Evolutionary conservation across 192 early-diverging fungal genomes (phyloP).

Genomic region (Linnemannia schmuckeri): DNA sequence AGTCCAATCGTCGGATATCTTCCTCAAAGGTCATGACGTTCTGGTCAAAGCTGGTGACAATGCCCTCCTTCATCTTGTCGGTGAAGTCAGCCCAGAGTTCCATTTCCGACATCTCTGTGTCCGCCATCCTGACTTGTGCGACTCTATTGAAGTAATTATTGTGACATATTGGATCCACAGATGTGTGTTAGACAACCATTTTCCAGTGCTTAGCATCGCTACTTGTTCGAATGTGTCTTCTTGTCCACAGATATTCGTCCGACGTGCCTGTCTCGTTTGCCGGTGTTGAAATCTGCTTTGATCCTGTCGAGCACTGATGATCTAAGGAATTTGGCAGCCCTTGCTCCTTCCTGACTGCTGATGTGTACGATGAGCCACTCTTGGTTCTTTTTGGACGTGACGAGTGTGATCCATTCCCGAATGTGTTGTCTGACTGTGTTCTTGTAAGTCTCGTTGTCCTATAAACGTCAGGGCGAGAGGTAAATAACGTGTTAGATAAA

Average conservation of each 20-base stretch:
- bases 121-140: constrained; percentile 62
- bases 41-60: constrained; percentile 78
- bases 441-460: constrained; percentile 88
- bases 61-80: constrained; percentile 78
- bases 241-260: too few species aligned
- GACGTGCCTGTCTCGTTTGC: constrained; percentile 71
- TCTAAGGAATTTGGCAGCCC: constrained; percentile 71
- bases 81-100: constrained; percentile 83
- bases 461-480: neutral
- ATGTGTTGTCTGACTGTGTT: constrained; percentile 74
- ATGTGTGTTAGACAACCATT: neutral
- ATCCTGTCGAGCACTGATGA: constrained; percentile 86
- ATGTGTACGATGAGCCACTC: constrained; percentile 92
- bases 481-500: neutral
- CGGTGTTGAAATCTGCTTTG: constrained; percentile 84
- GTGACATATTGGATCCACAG: neutral
- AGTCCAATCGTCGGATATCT: constrained; percentile 89
- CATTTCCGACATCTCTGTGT: constrained; percentile 66
- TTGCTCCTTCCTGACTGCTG: constrained; percentile 63
- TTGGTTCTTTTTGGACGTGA: constrained; percentile 84
- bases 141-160: constrained; percentile 39
- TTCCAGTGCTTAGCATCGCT: neutral
- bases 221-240: neutral
- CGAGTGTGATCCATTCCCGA: constrained; percentile 81
- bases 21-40: constrained; percentile 89